phyloP scores from a whole-genome alignment of 139 green algal genomes.

The Choricystis sp. region DNA sequence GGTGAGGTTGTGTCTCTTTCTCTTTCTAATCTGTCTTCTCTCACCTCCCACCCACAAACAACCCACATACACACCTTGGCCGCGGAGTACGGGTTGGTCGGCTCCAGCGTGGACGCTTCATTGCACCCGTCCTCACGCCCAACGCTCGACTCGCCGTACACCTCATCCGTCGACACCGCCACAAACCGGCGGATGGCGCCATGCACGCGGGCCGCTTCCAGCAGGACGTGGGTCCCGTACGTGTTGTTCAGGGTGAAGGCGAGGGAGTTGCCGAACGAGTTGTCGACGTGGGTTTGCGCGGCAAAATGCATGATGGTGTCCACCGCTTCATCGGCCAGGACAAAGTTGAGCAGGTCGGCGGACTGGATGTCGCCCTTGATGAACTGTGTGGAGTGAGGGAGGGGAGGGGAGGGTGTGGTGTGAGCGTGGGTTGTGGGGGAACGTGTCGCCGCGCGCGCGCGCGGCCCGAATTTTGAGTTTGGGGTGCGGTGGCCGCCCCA shows the following conservation, averaged over 20 bases:
- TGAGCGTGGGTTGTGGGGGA: no score
- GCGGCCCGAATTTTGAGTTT: no score
- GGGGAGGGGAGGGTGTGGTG: neutral
- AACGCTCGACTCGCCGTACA: conserved; percentile 14
- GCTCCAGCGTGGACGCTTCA: conserved; percentile 67
- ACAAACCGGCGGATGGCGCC: conserved; percentile 79
- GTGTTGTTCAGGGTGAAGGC: conserved; percentile 96
- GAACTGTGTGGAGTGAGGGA: conserved; percentile 27
- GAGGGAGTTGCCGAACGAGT: conserved; percentile 92
- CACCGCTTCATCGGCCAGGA: conserved; percentile 70
- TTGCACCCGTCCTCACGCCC: conserved; percentile 28
- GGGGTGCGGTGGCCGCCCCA: no score
- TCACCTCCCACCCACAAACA: neutral
- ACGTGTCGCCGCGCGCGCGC: no score
- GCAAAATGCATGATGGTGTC: conserved; percentile 99
- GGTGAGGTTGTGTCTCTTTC: neutral
- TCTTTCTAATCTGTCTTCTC: neutral
- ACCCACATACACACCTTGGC: conserved; percentile 42
- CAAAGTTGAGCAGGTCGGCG: conserved; percentile 71
- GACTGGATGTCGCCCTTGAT: conserved; percentile 86
- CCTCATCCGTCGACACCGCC: conserved; percentile 73
- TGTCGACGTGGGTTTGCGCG: conserved; percentile 95
- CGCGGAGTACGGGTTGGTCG: conserved; percentile 96
- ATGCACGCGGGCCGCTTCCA: conserved; percentile 68
- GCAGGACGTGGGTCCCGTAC: conserved; percentile 83